Evolutionary conservation across 169 alveolate species (phyloP), one percentile per base, ranked within the genome.

Genomic region (Plasmodium reichenowi): DNA sequence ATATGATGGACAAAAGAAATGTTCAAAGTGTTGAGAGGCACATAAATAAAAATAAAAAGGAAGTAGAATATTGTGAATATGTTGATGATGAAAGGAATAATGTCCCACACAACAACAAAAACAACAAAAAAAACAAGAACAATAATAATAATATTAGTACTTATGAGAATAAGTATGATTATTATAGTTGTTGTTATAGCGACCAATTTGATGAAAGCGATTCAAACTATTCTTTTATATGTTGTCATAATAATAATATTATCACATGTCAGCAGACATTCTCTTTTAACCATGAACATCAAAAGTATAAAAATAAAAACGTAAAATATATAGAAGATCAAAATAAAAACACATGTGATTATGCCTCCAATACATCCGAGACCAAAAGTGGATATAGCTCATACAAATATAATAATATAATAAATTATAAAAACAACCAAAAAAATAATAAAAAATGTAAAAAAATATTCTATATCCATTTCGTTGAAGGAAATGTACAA

Each of bases 31-130:
- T 20, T 60, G 29, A 26, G 9, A 20, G 26, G 10, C 17, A 60
- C 6, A 24, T 20, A 8, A 38, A 20, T 5, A 13, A 60, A 20
- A 1, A 15, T 60, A 24, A 10, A 24, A 60, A 60, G 13, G 70
- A 24, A 60, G 4, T 60, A 17, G 6, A 60, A 60, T 60, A 60
- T 24, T 60, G 45, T 60, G 70, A 60, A 60, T 60, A 60, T 20
- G 6, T 6, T 60, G 70, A 60, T 24, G 70, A 60, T 1, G 29
- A 60, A 10, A 24, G 0, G 8, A 3, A 24, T 15, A 38, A 60
- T 0, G 1, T 5, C 10, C 1, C n/a, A 1, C 13, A 17, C 2
- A 9, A 60, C 22, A 9, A 60, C 4, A 38, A n/a, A n/a, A n/a
- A 59, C 3, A 32, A 59, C 0, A 32, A 59, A 7, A 32, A 17